phyloP scores from a whole-genome alignment of 2,329 filamentous ascomycete genomes.

The Scytalidium sp. region DNA sequence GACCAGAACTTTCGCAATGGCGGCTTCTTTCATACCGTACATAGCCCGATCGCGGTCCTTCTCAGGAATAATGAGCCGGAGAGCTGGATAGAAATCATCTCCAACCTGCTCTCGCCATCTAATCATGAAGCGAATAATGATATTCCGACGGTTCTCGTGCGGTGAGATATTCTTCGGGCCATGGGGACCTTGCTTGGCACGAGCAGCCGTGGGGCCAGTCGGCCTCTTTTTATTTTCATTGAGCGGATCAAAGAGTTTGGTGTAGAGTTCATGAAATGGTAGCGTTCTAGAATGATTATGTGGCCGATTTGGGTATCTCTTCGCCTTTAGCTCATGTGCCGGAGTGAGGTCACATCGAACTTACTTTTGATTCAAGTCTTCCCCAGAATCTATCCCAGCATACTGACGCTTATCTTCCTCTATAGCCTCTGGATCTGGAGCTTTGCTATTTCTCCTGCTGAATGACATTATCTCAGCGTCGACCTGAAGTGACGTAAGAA shows the following conservation, averaged over 20 bases:
- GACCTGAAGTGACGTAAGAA: not conserved
- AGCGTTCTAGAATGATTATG: slow-evolving; percentile 76
- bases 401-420: slow-evolving; percentile 47
- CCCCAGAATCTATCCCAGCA: slow-evolving; percentile 31
- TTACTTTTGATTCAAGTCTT: slow-evolving; percentile 22
- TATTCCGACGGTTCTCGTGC: slow-evolving; percentile 73
- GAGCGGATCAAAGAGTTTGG: slow-evolving; percentile 76
- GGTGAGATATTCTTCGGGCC: slow-evolving; percentile 59
- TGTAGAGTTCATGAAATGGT: slow-evolving; percentile 76
- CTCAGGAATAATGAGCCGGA: slow-evolving; percentile 87
- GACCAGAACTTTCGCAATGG: slow-evolving; percentile 86
- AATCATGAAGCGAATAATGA: slow-evolving; percentile 83
- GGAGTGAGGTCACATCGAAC: not conserved
- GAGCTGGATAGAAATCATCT: slow-evolving; percentile 86
- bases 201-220: slow-evolving; percentile 48
- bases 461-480: not conserved
- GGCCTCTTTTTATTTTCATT: slow-evolving; percentile 68
- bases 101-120: slow-evolving; percentile 88
- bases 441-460: slow-evolving; percentile 1
- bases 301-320: slow-evolving; percentile 77
- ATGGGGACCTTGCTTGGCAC: slow-evolving; percentile 57
- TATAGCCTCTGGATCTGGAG: slow-evolving; percentile 20
- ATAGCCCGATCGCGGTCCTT: slow-evolving; percentile 90
- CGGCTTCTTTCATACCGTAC: slow-evolving; percentile 91
- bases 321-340: slow-evolving; percentile 6